Percentiles rank a stretch among this genome's conserved stretches.
Evolutionary conservation across 352 stramenopile genomes (phyloP).

Genomic region (Globisporangium echinulatum): DNA sequence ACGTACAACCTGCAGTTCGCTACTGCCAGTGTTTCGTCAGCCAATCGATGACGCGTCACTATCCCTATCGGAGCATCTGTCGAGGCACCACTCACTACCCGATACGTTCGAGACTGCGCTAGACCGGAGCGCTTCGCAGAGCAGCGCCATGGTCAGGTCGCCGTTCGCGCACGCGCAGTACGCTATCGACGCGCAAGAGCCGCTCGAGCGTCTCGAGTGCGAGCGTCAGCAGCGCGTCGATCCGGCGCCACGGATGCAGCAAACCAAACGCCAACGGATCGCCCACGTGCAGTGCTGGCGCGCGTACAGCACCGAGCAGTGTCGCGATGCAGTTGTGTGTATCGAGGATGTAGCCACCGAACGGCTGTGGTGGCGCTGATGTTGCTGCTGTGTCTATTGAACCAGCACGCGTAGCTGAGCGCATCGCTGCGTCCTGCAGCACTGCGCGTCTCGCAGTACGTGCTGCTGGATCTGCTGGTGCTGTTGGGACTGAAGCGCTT

Average conservation of each 20-base stretch:
- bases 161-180: conserved; percentile 13
- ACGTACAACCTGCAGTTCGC: no score
- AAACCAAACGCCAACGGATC: conserved; percentile 31
- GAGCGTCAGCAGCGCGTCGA: conserved; percentile 40
- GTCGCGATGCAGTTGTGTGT: conserved; percentile 23
- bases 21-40: no score
- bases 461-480: no score
- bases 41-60: no score
- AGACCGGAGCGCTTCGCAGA: no score
- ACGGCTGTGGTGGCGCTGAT: background rate
- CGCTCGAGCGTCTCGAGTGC: conserved; percentile 49
- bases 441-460: conserved; percentile 11
- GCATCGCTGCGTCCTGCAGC: conserved; percentile 17
- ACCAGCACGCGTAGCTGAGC: background rate
- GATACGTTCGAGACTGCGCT: background rate
- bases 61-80: no score
- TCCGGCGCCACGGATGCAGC: conserved; percentile 46
- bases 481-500: no score
- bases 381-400: conserved; percentile 1
- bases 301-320: conserved; percentile 21
- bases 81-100: no score
- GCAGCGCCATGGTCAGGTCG: no score
- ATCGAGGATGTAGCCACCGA: conserved; percentile 22
- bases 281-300: conserved; percentile 26
- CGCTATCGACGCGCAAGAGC: conserved; percentile 44